Percentiles rank a stretch among this genome's conserved stretches.
Conservation (phyloP, 2,329 filamentous ascomycete genomes). For the Fusarium sp. region DNA sequence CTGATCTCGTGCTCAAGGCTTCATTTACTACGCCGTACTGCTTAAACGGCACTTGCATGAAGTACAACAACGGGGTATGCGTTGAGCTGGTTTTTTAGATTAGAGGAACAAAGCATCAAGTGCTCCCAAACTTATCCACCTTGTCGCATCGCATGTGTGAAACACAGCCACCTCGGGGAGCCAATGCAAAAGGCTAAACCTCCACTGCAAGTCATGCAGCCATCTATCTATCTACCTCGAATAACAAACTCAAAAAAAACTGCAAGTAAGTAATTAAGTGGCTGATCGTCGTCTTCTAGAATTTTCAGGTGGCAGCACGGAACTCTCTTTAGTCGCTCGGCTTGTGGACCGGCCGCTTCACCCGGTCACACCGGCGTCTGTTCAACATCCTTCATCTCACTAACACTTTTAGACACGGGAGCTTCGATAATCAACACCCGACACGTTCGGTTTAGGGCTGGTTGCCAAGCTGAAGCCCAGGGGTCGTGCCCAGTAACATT, state of each 20-base stretch:
- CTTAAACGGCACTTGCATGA: slow-evolving; percentile 28
- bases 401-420: slow-evolving; percentile 4
- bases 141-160: slow-evolving; percentile 30
- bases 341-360: slow-evolving; percentile 16
- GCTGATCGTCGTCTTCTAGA: slow-evolving; percentile 37
- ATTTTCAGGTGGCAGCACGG: slow-evolving; percentile 29
- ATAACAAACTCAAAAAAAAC: neutral
- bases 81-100: slow-evolving; percentile 37
- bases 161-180: slow-evolving; percentile 18
- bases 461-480: slow-evolving; percentile 16
- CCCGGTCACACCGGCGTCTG: neutral
- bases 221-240: neutral
- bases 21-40: slow-evolving; percentile 31
- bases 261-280: slow-evolving; percentile 9
- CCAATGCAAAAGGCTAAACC: slow-evolving; percentile 23
- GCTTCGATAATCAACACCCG: slow-evolving; percentile 9
- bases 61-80: slow-evolving; percentile 6
- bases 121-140: slow-evolving; percentile 35
- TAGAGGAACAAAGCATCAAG: slow-evolving; percentile 39
- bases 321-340: slow-evolving; percentile 17
- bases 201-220: slow-evolving; percentile 22
- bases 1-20: neutral
- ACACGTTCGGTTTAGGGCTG: slow-evolving; percentile 32
- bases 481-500: slow-evolving; percentile 1
- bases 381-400: slow-evolving; percentile 36